These are phyloP conservation scores for Mycena leptocephala DNA, from an alignment of 768 basidiomycete genomes.

Conservation along the genomic window DNA sequence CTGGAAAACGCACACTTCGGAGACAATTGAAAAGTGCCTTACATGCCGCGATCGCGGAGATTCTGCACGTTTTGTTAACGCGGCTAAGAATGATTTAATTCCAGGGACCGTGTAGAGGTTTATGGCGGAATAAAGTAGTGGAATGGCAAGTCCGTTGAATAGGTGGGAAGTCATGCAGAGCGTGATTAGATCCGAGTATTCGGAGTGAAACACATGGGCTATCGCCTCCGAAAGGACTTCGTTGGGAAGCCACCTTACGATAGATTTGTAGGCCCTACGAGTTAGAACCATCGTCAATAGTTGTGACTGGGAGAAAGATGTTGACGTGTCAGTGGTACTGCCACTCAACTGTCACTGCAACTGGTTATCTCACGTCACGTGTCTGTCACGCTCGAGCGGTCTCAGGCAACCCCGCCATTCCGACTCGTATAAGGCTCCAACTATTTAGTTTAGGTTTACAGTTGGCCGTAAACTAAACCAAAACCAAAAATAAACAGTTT, in stretches of 20 bases:
- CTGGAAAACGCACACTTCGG: no score
- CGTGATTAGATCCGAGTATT: neutral
- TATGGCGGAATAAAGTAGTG: neutral
- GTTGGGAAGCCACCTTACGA: neutral
- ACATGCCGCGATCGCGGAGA: neutral
- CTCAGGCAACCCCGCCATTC: no score
- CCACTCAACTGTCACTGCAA: no score
- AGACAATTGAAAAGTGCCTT: neutral
- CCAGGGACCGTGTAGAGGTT: neutral
- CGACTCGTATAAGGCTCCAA: no score
- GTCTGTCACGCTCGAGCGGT: no score
- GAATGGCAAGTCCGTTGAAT: neutral
- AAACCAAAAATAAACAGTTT: no score
- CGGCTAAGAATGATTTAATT: neutral
- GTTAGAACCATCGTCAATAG: no score
- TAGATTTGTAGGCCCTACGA: neutral
- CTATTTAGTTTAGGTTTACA: no score
- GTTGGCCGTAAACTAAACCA: no score
- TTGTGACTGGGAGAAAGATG: no score
- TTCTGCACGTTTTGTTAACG: neutral
- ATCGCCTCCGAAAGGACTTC: neutral
- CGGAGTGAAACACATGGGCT: neutral
- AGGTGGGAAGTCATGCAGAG: neutral
- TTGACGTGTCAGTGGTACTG: no score
- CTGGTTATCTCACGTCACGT: no score